Evolutionary conservation across 306 rosid genomes (phyloP), one percentile per base, ranked within the genome.

Genomic region (Cotoneaster glaucophyllus): DNA sequence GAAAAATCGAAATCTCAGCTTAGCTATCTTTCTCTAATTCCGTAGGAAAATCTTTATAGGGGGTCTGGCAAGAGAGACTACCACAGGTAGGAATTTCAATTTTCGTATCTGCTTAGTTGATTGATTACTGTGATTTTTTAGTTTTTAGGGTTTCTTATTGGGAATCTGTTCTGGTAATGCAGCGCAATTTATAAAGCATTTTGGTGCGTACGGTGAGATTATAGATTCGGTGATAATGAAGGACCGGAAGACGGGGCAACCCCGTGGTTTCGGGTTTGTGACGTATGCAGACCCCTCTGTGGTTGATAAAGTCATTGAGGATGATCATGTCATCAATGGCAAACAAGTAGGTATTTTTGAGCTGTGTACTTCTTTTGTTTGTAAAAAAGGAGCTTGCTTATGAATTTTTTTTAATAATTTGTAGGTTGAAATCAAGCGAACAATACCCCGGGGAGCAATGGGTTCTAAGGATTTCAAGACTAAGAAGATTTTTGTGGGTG

Each of bases 31-130:
- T 70, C 54, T 67, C 59, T 78, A 80, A 86, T 87, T 86, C 88
- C 89, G 96, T 93, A 94, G 97, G 86, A 94, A 94, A 85, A 94
- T 94, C 58, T 94, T 94, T 73, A 90, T 94, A 82, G 98, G 97
- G 63, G 98, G 98, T 82, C 88, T 94, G 88, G 95, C 98, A 57
- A 88, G 97, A 85, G 96, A 90, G 85, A 93, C 98, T 29, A 93
- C 97, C 39, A 77, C 89, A 71, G 96, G 98, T 93, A 85, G 85
- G 92, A 80, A 80, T 77, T 81, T 82, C 8, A 48, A 48, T 34
- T 65, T 18, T 69, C 19, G 13, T 59, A 7, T 73, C 76, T 79
- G 58, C 32, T 70, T n/a, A 67, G n/a, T 41, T 71, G n/a, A 10
- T 67, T 63, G 15, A 10, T 67, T 63, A 10, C 39, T n/a, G 52